Evolutionary conservation across 2,329 filamentous ascomycete genomes (phyloP), one percentile per base, ranked within the genome.

Genomic region (Colletotrichum sansevieriae): DNA sequence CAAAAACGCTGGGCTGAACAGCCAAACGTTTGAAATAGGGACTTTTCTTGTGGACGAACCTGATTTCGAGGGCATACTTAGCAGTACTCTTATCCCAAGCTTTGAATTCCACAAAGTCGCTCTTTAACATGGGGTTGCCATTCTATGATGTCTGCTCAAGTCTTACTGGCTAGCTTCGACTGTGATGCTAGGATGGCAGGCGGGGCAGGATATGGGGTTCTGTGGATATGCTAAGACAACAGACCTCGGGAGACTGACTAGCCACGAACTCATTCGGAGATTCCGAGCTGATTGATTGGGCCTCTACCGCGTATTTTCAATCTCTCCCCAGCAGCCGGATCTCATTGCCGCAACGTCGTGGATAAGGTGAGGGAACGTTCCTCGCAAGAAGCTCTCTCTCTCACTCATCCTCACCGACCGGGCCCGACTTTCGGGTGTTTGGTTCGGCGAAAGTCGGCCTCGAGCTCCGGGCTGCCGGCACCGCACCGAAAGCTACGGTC

Each of bases 131-230:
- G 18, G 18, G 18, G 18, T 18, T 18, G 18, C 18, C 18, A 18
- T 18, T 18, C 18, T 18, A 18, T 18, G 18, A 1, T 54, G 47
- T 54, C 59, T 62, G 59, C 59, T 22, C 20, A 12, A 33, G 49
- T 35, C 59, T 54, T 37, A 62, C 20, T 62, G 59, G 59, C 37
- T 44, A 15, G 10, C 49, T 54, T 20, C 59, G 43, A 41, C 13
- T 49, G 11, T 6, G 29, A 29, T 49, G 56, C 25, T 22, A 35
- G n/a, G 29, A 62, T 62, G 47, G 37, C 52, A 62, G 22, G 46
- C 49, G 59, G 49, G 52, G 61, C 52, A 44, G 35, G 29, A 54
- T 9, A 22, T 47, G 59, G 59, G 22, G 11, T 25, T 20, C 6
- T 8, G 44, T 43, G 44, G 44, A 35, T 46, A 18, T 47, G 29